phyloP scores from a whole-genome alignment of 306 rosid genomes.

The Castanopsis chinensis region DNA sequence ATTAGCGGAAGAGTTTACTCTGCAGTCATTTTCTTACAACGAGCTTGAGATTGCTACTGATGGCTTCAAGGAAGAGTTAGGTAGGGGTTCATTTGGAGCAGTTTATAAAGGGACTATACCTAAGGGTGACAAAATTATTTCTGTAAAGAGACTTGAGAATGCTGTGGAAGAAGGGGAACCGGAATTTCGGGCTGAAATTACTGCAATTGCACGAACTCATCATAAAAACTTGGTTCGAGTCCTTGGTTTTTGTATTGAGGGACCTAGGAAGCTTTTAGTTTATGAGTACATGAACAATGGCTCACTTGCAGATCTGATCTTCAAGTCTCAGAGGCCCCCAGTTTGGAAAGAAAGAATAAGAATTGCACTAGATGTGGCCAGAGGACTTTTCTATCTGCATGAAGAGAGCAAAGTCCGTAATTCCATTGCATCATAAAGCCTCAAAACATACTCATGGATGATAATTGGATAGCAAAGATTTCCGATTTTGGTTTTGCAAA shows the following conservation, averaged over 20 bases:
- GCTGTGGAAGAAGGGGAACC: background rate
- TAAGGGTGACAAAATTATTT: background rate
- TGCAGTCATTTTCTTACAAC: conserved; percentile 7
- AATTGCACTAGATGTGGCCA: background rate
- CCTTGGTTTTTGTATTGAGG: background rate
- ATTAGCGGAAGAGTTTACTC: conserved; percentile 1
- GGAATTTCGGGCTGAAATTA: background rate
- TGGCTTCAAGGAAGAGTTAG: background rate
- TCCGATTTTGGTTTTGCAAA: background rate
- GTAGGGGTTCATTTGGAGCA: background rate
- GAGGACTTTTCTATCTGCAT: background rate
- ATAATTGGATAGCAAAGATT: background rate
- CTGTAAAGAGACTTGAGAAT: background rate
- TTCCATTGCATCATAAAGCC: background rate
- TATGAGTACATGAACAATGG: background rate
- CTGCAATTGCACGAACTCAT: background rate
- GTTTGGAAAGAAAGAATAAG: background rate
- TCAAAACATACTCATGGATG: background rate
- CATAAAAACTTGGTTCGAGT: background rate
- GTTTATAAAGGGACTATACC: background rate
- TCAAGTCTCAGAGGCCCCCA: background rate
- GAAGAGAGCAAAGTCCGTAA: background rate
- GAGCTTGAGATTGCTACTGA: background rate
- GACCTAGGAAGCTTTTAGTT: background rate
- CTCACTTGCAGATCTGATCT: background rate